Percentiles rank a stretch among this genome's conserved stretches.
Conservation (phyloP, 169 alveolate species). For the Babesia divergens region DNA sequence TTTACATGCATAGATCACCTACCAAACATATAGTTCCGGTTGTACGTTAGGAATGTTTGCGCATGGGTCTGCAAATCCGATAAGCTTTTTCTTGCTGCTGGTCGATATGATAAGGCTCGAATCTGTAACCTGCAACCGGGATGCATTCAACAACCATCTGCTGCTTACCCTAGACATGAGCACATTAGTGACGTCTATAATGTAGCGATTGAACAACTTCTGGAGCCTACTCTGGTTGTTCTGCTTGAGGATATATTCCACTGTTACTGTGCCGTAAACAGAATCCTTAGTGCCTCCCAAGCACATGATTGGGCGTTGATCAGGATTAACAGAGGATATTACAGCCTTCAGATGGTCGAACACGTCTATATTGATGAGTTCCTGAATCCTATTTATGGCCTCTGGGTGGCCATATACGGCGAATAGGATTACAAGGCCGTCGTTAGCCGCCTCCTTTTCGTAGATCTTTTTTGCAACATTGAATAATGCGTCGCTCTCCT, state of each 20-base stretch:
- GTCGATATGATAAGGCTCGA: conserved; percentile 36
- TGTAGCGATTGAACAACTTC: conserved; percentile 1
- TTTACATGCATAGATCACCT: background rate
- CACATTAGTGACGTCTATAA: conserved; percentile 57
- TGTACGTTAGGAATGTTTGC: conserved; percentile 2
- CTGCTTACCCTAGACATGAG: conserved; percentile 53
- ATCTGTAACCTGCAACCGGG: conserved; percentile 23
- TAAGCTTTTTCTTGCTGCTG: conserved; percentile 35
- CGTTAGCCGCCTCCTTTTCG: conserved; percentile 24
- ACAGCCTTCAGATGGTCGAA: background rate
- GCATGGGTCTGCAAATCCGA: conserved; percentile 67
- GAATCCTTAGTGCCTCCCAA: background rate
- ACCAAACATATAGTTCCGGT: conserved; percentile 45
- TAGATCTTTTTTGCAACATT: background rate
- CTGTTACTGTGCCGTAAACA: conserved; percentile 17
- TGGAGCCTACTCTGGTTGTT: conserved; percentile 6
- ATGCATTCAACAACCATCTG: background rate
- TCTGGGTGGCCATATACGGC: conserved; percentile 67
- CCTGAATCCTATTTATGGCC: conserved; percentile 3
- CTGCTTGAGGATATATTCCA: conserved; percentile 11
- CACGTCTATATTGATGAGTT: conserved; percentile 18
- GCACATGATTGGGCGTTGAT: too few relatives aligned
- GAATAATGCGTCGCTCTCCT: conserved; percentile 22
- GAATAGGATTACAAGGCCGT: conserved; percentile 41
- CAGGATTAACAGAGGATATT: background rate